Conservation (phyloP, 2,329 filamentous ascomycete genomes). For the Fusarium agapanthi region DNA sequence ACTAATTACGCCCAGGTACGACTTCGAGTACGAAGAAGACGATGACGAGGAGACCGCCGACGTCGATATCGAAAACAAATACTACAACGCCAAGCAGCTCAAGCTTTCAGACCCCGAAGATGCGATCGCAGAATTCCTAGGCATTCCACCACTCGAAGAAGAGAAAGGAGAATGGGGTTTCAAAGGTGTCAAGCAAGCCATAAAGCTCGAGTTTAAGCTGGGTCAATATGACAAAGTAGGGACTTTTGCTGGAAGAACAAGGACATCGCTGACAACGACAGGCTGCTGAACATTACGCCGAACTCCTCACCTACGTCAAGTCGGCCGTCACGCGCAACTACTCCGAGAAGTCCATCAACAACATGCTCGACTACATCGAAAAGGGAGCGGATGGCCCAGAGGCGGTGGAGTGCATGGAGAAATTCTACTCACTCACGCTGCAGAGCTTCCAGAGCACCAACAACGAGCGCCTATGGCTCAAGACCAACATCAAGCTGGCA, state of each 20-base stretch:
- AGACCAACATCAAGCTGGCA: constrained; percentile 97
- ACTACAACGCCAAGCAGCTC: constrained; percentile 99
- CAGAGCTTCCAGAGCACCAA: constrained; percentile 97
- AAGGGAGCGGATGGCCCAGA: constrained; percentile 79
- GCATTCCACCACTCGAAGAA: constrained; percentile 81
- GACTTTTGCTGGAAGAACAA: neutral
- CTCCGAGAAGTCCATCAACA: constrained; percentile 99
- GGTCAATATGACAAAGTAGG: constrained; percentile 82
- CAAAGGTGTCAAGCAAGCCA: constrained; percentile 96
- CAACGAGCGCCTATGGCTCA: constrained; percentile 96
- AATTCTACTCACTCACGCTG: constrained; percentile 93
- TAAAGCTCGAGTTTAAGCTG: constrained; percentile 96
- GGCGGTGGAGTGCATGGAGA: constrained; percentile 83
- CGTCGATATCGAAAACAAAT: constrained; percentile 98
- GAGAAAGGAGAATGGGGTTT: constrained; percentile 99
- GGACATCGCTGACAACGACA: constrained; percentile 50
- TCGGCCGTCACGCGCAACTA: constrained; percentile 97
- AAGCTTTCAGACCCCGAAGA: constrained; percentile 87
- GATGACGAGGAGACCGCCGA: constrained; percentile 89
- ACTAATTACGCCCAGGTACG: constrained; percentile 66
- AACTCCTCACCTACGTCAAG: constrained; percentile 97
- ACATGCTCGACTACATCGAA: constrained; percentile 97
- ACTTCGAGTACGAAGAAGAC: constrained; percentile 96
- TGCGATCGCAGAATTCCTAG: constrained; percentile 92
- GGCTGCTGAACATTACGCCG: constrained; percentile 91